These are phyloP conservation scores for Sphaerostilbella broomeana DNA, from an alignment of 2,329 filamentous ascomycete species.

Conservation along the genomic window DNA sequence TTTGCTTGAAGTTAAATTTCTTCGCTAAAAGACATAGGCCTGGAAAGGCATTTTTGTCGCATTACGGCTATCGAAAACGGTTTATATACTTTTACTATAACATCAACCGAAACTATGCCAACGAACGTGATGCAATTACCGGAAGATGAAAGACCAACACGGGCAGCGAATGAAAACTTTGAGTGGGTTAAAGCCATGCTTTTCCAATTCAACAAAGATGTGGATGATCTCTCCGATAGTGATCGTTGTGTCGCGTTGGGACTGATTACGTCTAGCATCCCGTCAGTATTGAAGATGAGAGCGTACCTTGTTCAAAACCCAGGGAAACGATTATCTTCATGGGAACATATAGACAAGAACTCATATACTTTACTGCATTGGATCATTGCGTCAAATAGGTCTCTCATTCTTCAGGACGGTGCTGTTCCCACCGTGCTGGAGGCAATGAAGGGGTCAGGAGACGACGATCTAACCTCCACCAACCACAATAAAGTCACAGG, in stretches of 20 bases:
- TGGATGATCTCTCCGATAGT: slow-evolving; percentile 16
- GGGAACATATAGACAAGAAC: slow-evolving; percentile 55
- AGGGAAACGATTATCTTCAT: slow-evolving; percentile 35
- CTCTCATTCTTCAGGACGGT: slow-evolving; percentile 70
- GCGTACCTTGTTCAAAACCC: slow-evolving; percentile 36
- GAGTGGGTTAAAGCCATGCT: slow-evolving; percentile 17
- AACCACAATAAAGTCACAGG: slow-evolving; percentile 49
- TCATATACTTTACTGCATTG: slow-evolving; percentile 67
- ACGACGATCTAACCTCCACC: slow-evolving; percentile 19
- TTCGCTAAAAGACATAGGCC: not conserved
- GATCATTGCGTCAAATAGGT: slow-evolving; percentile 86
- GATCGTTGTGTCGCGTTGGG: slow-evolving; percentile 25
- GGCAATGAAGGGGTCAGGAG: not conserved
- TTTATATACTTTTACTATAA: slow-evolving; percentile 1
- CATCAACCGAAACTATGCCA: not conserved
- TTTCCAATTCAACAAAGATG: slow-evolving; percentile 21
- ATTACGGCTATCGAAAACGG: not conserved
- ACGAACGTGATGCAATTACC: not conserved
- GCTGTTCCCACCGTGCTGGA: slow-evolving; percentile 33
- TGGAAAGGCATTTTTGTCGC: slow-evolving; percentile 8
- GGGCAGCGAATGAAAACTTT: slow-evolving; percentile 3
- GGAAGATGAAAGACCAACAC: not conserved
- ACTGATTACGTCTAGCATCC: slow-evolving; percentile 51
- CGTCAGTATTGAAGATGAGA: slow-evolving; percentile 53
- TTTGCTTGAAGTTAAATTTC: not conserved